Evolutionary conservation across 2,329 filamentous ascomycete genomes (phyloP).

Genomic region (Macrophomina pseudophaseolina): DNA sequence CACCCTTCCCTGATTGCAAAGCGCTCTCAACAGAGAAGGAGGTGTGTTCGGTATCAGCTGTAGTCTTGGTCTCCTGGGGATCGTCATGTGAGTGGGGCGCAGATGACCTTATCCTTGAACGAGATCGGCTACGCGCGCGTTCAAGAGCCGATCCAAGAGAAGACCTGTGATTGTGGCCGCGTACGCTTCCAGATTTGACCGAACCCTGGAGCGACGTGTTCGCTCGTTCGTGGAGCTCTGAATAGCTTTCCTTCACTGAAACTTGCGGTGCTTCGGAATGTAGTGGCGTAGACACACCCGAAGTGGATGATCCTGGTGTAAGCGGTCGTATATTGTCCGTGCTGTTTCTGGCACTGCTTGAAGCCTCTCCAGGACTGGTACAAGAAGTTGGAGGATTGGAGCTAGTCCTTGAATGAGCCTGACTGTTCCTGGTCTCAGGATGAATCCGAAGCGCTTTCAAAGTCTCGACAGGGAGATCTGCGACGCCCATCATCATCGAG

Average conservation of each 20-base stretch:
- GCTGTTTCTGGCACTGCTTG: conserved; percentile 1
- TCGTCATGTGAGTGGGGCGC: not conserved
- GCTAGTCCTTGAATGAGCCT: not conserved
- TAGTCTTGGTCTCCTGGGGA: conserved; percentile 27
- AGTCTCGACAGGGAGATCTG: conserved; percentile 68
- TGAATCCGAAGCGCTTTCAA: conserved; percentile 55
- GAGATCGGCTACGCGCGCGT: conserved; percentile 9
- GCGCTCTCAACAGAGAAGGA: conserved; percentile 60
- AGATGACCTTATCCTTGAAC: not conserved
- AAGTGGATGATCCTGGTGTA: conserved; percentile 10
- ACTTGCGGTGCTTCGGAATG: not conserved
- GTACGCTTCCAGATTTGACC: not conserved
- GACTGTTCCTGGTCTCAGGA: conserved; percentile 35
- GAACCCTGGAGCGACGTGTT: not conserved
- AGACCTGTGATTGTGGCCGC: not conserved
- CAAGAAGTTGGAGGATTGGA: not conserved
- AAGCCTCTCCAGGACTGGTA: not conserved
- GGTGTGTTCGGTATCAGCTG: conserved; percentile 8
- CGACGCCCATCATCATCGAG: conserved; percentile 80
- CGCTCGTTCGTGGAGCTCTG: conserved; percentile 4
- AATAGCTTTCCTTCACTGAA: conserved; percentile 3
- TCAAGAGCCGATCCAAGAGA: conserved; percentile 2
- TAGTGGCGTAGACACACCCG: not conserved
- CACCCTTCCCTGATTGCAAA: conserved; percentile 68
- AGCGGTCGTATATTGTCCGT: not conserved